Base-by-base conservation (phyloP, 78 protist genomes). In the Dictyostelium brefeldianum region DNA sequence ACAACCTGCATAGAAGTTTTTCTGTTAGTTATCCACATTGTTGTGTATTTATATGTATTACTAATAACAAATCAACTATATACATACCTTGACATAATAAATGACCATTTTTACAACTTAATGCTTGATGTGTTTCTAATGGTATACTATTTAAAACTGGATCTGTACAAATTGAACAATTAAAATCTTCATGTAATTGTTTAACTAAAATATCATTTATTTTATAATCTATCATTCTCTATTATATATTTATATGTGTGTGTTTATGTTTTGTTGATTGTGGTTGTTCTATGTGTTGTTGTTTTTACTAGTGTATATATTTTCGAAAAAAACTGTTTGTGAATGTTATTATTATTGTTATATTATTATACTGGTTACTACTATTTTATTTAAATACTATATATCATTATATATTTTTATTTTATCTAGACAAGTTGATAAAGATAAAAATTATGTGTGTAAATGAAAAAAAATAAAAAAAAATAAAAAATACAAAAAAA, bases 91-190 rank as follows among this genome's bases (percentile, higher is more conserved):
- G 43, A 67, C 75, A 67, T 17, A 67, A 31, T 67, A 67, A 67
- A 67, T 67, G 75, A 67, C 75, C 75, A 67, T 67, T 67, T 67
- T 67, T 67, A 67, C 75, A 67, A 27, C 47, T 29, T 29, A 67
- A 47, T 31, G 75, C 75, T 14, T 67, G 75, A 6, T 25, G 47
- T 67, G 29, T 17, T 29, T 67, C 75, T 67, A 67, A 31, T 67
- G 75, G 75, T 12, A 31, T 29, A 31, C 48, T 25, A 67, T 67
- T 67, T 31, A 67, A 31, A 27, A 67, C 75, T 31, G 43, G 47
- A 31, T 67, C 75, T 6, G 18, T 36, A 67, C 75, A 67, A 67
- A 67, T 67, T 17, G 47, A 25, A 31, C 75, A 67, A 31, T 31
- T 31, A 31, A 29, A 67, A 41, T 67, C 75, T 29, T 67, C 75